Conservation (phyloP, 2,329 filamentous ascomycete genomes). For the Fusarium pininemorale region DNA sequence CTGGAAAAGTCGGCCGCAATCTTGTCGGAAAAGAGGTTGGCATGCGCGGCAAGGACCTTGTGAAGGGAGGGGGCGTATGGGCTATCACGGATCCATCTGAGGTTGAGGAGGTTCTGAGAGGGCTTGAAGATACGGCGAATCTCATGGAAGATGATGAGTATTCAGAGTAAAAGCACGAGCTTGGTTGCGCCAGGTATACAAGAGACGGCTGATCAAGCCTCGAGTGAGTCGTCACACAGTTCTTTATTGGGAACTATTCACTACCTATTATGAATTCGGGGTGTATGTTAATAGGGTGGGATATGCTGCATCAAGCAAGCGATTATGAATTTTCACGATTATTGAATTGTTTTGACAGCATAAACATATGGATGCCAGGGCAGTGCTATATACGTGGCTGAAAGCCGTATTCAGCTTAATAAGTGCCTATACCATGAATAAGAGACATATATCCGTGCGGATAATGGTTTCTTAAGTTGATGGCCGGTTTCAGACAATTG, state of each 20-base stretch:
- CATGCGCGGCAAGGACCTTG: slow-evolving; percentile 77
- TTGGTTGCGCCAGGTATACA: not conserved
- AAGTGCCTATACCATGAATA: not conserved
- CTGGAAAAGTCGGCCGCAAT: slow-evolving; percentile 92
- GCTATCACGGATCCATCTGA: slow-evolving; percentile 84
- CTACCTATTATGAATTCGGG: not conserved
- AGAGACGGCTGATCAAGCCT: slow-evolving; percentile 6
- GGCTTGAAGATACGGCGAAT: slow-evolving; percentile 70
- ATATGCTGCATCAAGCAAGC: slow-evolving; percentile 10
- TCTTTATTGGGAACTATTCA: not conserved
- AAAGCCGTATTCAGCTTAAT: not conserved
- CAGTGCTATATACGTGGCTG: not conserved
- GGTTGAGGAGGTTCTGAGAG: slow-evolving; percentile 73
- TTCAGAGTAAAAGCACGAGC: slow-evolving; percentile 30
- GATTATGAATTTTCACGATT: slow-evolving; percentile 3
- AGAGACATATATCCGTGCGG: not conserved
- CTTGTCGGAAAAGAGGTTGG: slow-evolving; percentile 95
- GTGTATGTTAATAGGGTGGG: slow-evolving; percentile 16
- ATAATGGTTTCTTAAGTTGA: slow-evolving; percentile 18
- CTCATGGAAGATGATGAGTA: slow-evolving; percentile 60
- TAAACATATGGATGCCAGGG: not conserved
- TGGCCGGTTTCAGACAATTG: slow-evolving; percentile 32
- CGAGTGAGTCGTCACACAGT: not conserved
- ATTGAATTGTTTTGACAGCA: slow-evolving; percentile 6
- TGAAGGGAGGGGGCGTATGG: slow-evolving; percentile 94